Evolutionary conservation across 495 filamentous ascomycete genomes (phyloP).

Genomic region (Aspergillus cristatus): DNA sequence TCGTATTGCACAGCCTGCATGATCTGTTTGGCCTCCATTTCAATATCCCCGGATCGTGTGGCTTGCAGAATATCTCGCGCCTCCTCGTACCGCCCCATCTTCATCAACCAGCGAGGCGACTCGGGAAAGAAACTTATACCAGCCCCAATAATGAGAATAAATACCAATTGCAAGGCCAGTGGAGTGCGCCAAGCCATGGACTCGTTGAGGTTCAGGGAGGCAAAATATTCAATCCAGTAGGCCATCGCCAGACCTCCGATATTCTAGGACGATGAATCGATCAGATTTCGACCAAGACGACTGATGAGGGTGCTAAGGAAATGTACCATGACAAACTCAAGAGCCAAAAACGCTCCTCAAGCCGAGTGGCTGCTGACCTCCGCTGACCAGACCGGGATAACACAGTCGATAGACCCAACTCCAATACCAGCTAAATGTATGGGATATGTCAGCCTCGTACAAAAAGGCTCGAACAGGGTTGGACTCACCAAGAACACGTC

Average conservation of each 20-base stretch:
- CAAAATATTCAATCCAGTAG: slow-evolving; percentile 43
- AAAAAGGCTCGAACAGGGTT: no score
- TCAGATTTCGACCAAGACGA: no score
- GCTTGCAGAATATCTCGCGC: slow-evolving; percentile 41
- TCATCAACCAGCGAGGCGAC: slow-evolving; percentile 46
- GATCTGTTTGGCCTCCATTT: slow-evolving; percentile 3
- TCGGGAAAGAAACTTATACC: slow-evolving; percentile 45
- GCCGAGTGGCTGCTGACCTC: no score
- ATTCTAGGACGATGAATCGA: slow-evolving; percentile 51
- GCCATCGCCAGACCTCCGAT: slow-evolving; percentile 48
- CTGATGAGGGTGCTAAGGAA: no score
- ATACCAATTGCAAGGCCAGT: slow-evolving; percentile 42
- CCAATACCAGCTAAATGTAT: no score
- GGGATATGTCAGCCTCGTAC: no score
- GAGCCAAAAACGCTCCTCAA: slow-evolving; percentile 51
- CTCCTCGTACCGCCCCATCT: slow-evolving; percentile 40
- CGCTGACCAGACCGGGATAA: no score
- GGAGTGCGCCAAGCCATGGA: slow-evolving; percentile 36
- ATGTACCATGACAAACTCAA: slow-evolving; percentile 49
- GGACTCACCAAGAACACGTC: no score
- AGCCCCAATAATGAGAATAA: slow-evolving; percentile 37
- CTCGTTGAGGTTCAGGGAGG: slow-evolving; percentile 20
- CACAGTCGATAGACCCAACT: no score
- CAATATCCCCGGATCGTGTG: slow-evolving; percentile 14
- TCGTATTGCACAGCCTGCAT: slow-evolving; percentile 8